Conservation (phyloP, 2,329 filamentous ascomycete genomes). For the Trichoderma sp. region DNA sequence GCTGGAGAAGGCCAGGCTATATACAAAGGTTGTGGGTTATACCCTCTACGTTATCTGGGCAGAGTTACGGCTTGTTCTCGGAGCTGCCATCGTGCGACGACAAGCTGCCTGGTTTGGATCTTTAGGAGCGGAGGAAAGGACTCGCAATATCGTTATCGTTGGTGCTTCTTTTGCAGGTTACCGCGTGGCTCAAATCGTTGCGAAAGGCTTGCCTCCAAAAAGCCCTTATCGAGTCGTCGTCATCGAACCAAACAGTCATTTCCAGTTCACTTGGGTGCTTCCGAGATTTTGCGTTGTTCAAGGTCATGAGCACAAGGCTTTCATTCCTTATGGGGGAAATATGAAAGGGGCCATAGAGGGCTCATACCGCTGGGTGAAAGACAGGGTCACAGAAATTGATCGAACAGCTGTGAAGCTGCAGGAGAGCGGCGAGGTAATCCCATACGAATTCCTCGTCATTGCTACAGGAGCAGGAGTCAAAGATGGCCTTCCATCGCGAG, state of each 20-base stretch:
- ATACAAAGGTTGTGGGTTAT: conserved; percentile 33
- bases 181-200: conserved; percentile 49
- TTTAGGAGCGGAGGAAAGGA: conserved; percentile 27
- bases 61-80: conserved; percentile 27
- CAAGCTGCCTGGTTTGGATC: conserved; percentile 22
- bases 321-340: conserved; percentile 57
- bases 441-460: conserved; percentile 58
- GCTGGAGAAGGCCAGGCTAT: conserved; percentile 35
- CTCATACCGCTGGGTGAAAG: conserved; percentile 44
- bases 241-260: conserved; percentile 61
- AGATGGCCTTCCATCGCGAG: conserved; percentile 50
- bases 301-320: conserved; percentile 58
- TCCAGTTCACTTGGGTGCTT: conserved; percentile 62
- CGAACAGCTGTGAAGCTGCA: conserved; percentile 41
- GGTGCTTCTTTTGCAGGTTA: conserved; percentile 61
- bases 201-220: conserved; percentile 49
- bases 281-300: conserved; percentile 59
- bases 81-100: conserved; percentile 22
- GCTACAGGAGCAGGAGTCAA: conserved; percentile 55
- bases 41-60: conserved; percentile 29
- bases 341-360: conserved; percentile 39
- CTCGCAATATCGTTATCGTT: conserved; percentile 54
- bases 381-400: conserved; percentile 42
- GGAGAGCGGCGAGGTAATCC: conserved; percentile 44
- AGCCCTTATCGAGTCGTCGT: conserved; percentile 53